phyloP scores from a whole-genome alignment of 2,329 filamentous ascomycete species.

The Scytalidium sp. region DNA sequence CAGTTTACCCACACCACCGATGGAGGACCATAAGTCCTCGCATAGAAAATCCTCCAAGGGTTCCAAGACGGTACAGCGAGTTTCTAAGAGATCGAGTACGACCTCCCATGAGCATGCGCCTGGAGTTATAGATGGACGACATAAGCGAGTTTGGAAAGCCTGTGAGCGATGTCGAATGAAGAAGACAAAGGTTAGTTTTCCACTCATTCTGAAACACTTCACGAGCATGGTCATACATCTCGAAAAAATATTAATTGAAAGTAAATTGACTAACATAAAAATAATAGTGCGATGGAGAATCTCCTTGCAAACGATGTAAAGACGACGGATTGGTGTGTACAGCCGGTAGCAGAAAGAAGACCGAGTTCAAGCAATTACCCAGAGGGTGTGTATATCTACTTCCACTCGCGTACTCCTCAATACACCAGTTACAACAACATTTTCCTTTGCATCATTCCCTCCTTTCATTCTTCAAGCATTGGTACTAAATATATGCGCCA shows the following conservation, averaged over 20 bases:
- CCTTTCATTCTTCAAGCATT: conserved; percentile 2
- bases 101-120: conserved; percentile 37
- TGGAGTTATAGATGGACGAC: conserved; percentile 48
- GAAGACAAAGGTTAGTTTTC: conserved; percentile 57
- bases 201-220: background rate
- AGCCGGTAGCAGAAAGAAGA: conserved; percentile 62
- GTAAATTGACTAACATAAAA: conserved; percentile 13
- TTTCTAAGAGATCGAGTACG: conserved; percentile 10
- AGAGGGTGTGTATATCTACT: conserved; percentile 56
- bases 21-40: conserved; percentile 5
- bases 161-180: conserved; percentile 67
- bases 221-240: no score
- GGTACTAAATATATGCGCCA: conserved; percentile 10
- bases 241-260: no score
- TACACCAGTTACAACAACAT: background rate
- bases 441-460: background rate
- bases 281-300: conserved; percentile 60
- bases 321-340: conserved; percentile 64
- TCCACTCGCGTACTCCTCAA: no score
- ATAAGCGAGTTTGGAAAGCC: conserved; percentile 66
- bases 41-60: conserved; percentile 1
- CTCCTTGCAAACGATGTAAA: conserved; percentile 64
- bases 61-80: conserved; percentile 2
- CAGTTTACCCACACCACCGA: conserved; percentile 9
- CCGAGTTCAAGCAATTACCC: conserved; percentile 65